Evolutionary conservation across 257 asterid species (phyloP), one percentile per base, ranked within the genome.

Genomic region (Capsicum rhomboideum): DNA sequence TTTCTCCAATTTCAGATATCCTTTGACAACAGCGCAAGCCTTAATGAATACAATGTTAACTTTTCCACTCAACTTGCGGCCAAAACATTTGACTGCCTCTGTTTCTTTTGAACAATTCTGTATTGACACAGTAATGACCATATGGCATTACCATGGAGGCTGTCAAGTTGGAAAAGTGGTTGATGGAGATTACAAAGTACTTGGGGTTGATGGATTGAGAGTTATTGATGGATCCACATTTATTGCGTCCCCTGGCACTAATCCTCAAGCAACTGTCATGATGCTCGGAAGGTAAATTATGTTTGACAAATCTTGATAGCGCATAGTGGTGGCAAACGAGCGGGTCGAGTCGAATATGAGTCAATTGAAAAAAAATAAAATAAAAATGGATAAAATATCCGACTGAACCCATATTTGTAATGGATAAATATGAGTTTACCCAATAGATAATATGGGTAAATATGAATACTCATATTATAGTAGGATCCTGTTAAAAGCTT

Each of bases 111-210:
- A 93, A 86, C 96, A 91, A 58, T 93, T 83, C 23, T 96, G 99
- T 59, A 82, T 55, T 8, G 98, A 94, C 85, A 91, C 96, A 1
- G 97, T 94, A 46, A 85, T 89, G 90, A 91, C 97, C 10, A 91
- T 96, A 26, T 96, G 98, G 97, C 99, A 96, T 85, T 94, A 91
- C 63, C 99, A 96, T 50, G 99, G 99, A 4, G 99, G 99, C 8
- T 96, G 98, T 85, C 97, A 90, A 59, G 92, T 94, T 64, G 86
- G 85, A 31, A 82, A 83, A 34, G 99, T 96, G 8, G 96, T 96
- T 10, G 97, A 94, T 85, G 85, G 44, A 0, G 85, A 96, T 26
- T 91, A 91, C 40, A 89, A 54, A 79, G 94, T 94, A 31, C 0
- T 93, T 5, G 97, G 98, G 0, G 93, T 93, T 6, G 97, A 93